These are phyloP conservation scores for Pichia eremophila DNA, from an alignment of 805 yeast genomes.

Conservation along the genomic window DNA sequence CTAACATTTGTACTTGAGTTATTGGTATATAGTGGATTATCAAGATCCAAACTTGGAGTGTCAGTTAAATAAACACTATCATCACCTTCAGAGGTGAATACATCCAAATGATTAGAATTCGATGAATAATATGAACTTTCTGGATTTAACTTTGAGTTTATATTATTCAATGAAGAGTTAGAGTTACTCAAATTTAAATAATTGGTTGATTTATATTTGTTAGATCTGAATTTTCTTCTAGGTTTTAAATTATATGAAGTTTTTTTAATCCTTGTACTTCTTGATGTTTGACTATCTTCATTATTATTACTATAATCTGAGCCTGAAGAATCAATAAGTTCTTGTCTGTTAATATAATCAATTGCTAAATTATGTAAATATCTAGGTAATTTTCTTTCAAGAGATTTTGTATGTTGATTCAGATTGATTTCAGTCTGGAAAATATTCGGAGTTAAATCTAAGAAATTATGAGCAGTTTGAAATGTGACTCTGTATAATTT, in stretches of 20 bases:
- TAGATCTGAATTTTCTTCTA: background rate
- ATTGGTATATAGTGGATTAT: background rate
- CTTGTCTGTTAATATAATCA: background rate
- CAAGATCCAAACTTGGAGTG: background rate
- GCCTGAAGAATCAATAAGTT: background rate
- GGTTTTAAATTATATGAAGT: background rate
- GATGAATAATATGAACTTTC: background rate
- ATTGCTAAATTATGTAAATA: constrained; percentile 41
- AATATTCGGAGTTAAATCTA: constrained; percentile 77
- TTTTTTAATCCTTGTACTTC: background rate
- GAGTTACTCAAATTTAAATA: background rate
- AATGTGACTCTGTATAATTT: constrained; percentile 84
- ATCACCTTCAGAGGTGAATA: constrained; percentile 18
- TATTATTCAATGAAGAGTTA: background rate
- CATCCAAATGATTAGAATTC: constrained; percentile 3
- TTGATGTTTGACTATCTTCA: background rate
- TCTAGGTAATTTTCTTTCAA: constrained; percentile 42
- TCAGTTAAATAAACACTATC: constrained; percentile 12
- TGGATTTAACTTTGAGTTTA: background rate
- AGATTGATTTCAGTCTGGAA: constrained; percentile 63
- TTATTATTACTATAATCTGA: background rate
- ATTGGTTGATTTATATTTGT: background rate
- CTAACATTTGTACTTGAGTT: background rate
- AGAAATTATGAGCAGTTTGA: constrained; percentile 78
- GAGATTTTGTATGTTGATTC: constrained; percentile 35